These are phyloP conservation scores for Cercophora samala DNA, from an alignment of 495 filamentous ascomycete genomes.

Conservation along the genomic window DNA sequence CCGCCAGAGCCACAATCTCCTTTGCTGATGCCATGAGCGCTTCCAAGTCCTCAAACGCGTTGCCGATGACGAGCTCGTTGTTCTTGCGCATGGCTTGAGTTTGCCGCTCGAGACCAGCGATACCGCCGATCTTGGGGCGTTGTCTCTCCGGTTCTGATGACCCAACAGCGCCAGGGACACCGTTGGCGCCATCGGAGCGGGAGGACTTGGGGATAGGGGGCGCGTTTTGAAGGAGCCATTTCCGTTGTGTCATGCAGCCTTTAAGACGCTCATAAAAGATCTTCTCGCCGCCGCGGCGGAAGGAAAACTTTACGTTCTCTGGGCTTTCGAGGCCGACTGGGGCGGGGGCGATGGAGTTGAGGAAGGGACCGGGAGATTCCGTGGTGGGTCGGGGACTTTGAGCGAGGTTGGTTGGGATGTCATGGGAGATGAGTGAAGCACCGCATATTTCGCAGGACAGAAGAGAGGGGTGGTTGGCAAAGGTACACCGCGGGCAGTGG, in stretches of 20 bases:
- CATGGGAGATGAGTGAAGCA: constrained; percentile 62
- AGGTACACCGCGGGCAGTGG: constrained; percentile 87
- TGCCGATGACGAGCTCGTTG: constrained; percentile 89
- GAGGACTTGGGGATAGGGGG: constrained; percentile 83
- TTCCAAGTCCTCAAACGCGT: constrained; percentile 93
- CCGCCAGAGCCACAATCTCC: constrained; percentile 88
- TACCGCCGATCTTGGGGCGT: constrained; percentile 70
- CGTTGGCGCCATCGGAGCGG: constrained; percentile 23
- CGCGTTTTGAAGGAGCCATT: constrained; percentile 91
- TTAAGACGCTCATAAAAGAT: constrained; percentile 88
- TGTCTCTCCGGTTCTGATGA: constrained; percentile 12
- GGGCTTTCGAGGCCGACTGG: constrained; percentile 50
- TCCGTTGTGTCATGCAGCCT: constrained; percentile 80
- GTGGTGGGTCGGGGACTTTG: constrained; percentile 53
- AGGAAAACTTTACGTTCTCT: constrained; percentile 87
- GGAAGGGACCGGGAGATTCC: constrained; percentile 70
- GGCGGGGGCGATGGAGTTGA: constrained; percentile 38
- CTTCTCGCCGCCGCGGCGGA: constrained; percentile 83
- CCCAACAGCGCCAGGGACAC: constrained; percentile 19
- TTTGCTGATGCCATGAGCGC: constrained; percentile 96
- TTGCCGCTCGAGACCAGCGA: constrained; percentile 85
- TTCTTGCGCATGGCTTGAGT: constrained; percentile 79
- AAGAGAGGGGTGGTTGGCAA: constrained; percentile 86
- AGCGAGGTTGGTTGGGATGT: constrained; percentile 43
- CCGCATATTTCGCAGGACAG: constrained; percentile 88